Evolutionary conservation across 2,329 filamentous ascomycete genomes (phyloP).

Genomic region (Knufia fluminis): DNA sequence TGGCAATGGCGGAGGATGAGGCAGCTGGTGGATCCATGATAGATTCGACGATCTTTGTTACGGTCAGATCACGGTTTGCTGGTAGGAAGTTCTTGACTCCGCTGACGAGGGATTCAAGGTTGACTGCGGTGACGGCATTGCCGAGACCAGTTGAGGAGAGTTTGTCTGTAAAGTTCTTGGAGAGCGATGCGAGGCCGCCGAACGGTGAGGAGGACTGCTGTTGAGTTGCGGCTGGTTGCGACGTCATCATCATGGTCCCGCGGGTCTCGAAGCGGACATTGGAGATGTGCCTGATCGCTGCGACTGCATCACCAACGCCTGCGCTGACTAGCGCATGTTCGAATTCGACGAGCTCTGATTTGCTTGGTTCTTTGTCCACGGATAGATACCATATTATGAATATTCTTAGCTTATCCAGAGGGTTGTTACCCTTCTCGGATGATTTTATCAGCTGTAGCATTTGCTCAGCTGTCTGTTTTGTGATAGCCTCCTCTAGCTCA

Average conservation of each 20-base stretch:
- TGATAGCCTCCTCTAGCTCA: conserved; percentile 85
- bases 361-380: conserved; percentile 77
- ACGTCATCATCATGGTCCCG: conserved; percentile 87
- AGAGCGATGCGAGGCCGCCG: conserved; percentile 84
- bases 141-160: conserved; percentile 84
- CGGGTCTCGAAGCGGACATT: conserved; percentile 89
- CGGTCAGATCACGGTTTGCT: conserved; percentile 84
- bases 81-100: conserved; percentile 98
- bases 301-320: conserved; percentile 58
- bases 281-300: conserved; percentile 74
- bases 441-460: conserved; percentile 81
- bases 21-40: conserved; percentile 93
- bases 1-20: conserved; percentile 83
- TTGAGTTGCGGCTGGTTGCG: conserved; percentile 42
- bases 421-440: conserved; percentile 68
- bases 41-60: conserved; percentile 96
- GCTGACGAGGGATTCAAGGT: conserved; percentile 88
- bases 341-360: conserved; percentile 75
- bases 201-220: conserved; percentile 54
- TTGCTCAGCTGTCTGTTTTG: conserved; percentile 82
- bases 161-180: conserved; percentile 82
- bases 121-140: conserved; percentile 51
- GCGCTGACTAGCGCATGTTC: conserved; percentile 70
- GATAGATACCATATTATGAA: conserved; percentile 98
- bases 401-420: conserved; percentile 79